Conservation (phyloP, 2,329 filamentous ascomycete species). For the Xylaria sp. region DNA sequence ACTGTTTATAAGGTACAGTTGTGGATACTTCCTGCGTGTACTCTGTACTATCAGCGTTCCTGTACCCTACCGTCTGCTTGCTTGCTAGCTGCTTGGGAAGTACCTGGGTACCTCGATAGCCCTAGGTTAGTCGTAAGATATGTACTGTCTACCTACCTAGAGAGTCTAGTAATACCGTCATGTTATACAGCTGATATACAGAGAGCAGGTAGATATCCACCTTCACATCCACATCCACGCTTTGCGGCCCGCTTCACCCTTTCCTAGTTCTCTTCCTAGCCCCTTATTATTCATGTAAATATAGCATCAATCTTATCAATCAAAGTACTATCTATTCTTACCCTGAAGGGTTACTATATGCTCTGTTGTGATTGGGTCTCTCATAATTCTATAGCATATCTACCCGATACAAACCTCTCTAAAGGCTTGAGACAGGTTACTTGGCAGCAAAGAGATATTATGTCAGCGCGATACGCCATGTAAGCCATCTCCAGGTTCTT, state of each 20-base stretch:
- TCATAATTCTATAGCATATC: too few species aligned
- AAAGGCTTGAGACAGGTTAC: background rate
- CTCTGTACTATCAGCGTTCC: conserved; percentile 3
- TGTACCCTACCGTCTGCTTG: conserved; percentile 13
- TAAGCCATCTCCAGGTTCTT: background rate
- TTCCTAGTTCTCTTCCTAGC: background rate
- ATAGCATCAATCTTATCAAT: background rate
- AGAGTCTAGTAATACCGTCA: background rate
- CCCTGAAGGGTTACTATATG: background rate
- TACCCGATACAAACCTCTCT: background rate
- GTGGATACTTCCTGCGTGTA: conserved; percentile 7
- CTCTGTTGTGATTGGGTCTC: background rate
- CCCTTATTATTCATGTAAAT: background rate
- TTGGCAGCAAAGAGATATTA: background rate
- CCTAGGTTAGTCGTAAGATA: background rate
- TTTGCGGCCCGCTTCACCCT: conserved; percentile 19
- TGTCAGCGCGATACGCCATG: background rate
- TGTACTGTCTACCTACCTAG: background rate
- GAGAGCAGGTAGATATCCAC: background rate
- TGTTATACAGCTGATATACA: background rate
- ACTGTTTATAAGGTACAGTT: conserved; percentile 14
- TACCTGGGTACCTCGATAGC: background rate
- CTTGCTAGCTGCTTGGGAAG: conserved; percentile 23
- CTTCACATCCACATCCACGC: conserved; percentile 12
- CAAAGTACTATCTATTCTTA: background rate